phyloP scores from a whole-genome alignment of 352 stramenopile genomes.

The Elongisporangium prolatum region DNA sequence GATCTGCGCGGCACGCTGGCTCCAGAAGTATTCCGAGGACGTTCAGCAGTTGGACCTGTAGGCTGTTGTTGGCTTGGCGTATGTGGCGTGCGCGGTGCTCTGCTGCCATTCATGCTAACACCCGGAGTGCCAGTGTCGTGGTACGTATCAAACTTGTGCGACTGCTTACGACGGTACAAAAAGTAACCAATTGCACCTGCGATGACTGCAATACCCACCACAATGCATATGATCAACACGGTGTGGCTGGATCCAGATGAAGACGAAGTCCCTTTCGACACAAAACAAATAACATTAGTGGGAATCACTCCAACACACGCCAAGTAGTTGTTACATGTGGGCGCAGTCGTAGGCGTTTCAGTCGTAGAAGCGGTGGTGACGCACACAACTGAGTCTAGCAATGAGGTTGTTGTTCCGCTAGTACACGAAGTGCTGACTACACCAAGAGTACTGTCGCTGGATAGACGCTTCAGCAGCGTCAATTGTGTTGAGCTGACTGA shows the following conservation, averaged over 20 bases:
- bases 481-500: slow-evolving; percentile 36
- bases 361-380: slow-evolving; percentile 20
- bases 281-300: no score
- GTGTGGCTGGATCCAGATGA: not conserved
- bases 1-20: not conserved
- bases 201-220: slow-evolving; percentile 41
- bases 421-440: slow-evolving; percentile 30
- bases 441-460: slow-evolving; percentile 32
- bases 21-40: not conserved
- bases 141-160: slow-evolving; percentile 29
- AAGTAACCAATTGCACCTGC: slow-evolving; percentile 39
- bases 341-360: slow-evolving; percentile 11
- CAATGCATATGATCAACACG: slow-evolving; percentile 37
- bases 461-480: slow-evolving; percentile 42
- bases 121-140: slow-evolving; percentile 21
- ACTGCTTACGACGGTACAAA: slow-evolving; percentile 34
- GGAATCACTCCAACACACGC: no score
- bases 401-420: slow-evolving; percentile 19
- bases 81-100: not conserved
- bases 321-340: slow-evolving; percentile 10
- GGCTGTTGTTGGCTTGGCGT: not conserved
- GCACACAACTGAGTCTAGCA: slow-evolving; percentile 55
- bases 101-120: not conserved
- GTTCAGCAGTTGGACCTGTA: not conserved
- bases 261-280: no score